Conservation (phyloP, 2,329 filamentous ascomycete genomes). For the Xylariaceae sp. region DNA sequence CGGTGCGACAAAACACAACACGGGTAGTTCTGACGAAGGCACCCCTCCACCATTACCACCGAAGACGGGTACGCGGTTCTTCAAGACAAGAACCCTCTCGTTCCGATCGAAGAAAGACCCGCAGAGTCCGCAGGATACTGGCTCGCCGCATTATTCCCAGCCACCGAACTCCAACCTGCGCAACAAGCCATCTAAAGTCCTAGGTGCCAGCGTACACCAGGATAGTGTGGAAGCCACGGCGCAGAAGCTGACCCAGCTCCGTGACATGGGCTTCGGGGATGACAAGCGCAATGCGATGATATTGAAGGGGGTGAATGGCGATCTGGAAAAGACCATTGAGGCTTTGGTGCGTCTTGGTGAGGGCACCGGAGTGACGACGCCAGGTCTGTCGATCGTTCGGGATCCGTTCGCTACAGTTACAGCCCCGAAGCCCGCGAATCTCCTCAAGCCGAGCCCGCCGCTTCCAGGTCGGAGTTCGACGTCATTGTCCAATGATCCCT, state of each 20-base stretch:
- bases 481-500: slow-evolving; percentile 59
- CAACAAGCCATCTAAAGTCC: slow-evolving; percentile 63
- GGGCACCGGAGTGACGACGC: slow-evolving; percentile 42
- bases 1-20: slow-evolving; percentile 36
- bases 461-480: slow-evolving; percentile 31
- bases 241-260: slow-evolving; percentile 68
- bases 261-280: slow-evolving; percentile 89
- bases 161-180: slow-evolving; percentile 35
- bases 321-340: slow-evolving; percentile 81
- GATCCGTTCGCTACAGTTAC: slow-evolving; percentile 49
- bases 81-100: slow-evolving; percentile 53
- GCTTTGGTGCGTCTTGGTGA: slow-evolving; percentile 79
- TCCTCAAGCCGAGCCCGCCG: slow-evolving; percentile 27
- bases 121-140: slow-evolving; percentile 29
- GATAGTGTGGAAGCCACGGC: slow-evolving; percentile 58
- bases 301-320: slow-evolving; percentile 76
- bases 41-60: slow-evolving; percentile 57
- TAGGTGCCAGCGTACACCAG: slow-evolving; percentile 62
- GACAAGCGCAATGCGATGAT: slow-evolving; percentile 75
- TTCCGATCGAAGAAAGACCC: slow-evolving; percentile 55
- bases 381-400: slow-evolving; percentile 41
- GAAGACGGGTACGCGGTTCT: slow-evolving; percentile 59
- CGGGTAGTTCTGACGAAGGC: slow-evolving; percentile 51
- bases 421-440: slow-evolving; percentile 44
- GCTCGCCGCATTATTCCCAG: slow-evolving; percentile 33